These are phyloP conservation scores for Lumnitzera racemosa DNA, from an alignment of 345 rosid species.

Conservation along the genomic window DNA sequence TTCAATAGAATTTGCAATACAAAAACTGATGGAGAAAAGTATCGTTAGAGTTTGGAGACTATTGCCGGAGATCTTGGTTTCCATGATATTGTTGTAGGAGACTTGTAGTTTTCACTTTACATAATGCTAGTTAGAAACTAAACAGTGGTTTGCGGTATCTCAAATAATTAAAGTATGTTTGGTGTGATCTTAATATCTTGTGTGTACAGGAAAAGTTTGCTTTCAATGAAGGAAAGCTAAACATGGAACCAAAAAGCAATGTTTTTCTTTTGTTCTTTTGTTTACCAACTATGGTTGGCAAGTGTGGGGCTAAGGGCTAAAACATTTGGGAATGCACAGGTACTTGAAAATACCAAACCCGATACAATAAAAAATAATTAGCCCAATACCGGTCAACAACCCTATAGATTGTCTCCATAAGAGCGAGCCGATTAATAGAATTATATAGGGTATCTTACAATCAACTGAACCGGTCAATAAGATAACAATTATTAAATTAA, in stretches of 20 bases:
- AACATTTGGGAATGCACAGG: too few relatives aligned
- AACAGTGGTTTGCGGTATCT: slow-evolving; percentile 4
- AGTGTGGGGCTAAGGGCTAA: too few relatives aligned
- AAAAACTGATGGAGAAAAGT: slow-evolving; percentile 23
- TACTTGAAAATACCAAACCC: too few relatives aligned
- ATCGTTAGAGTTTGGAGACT: slow-evolving; percentile 20
- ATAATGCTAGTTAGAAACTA: slow-evolving; percentile 18
- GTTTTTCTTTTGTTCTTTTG: background rate
- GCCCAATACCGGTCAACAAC: too few relatives aligned
- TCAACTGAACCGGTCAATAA: too few relatives aligned
- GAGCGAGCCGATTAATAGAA: too few relatives aligned
- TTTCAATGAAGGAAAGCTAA: slow-evolving; percentile 5
- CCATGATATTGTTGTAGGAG: slow-evolving; percentile 23
- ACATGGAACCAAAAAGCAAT: slow-evolving; percentile 5
- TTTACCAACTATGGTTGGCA: too few relatives aligned
- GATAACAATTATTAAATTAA: too few relatives aligned
- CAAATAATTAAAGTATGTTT: background rate
- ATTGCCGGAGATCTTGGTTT: slow-evolving; percentile 11
- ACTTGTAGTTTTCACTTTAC: slow-evolving; percentile 13
- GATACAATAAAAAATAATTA: too few relatives aligned
- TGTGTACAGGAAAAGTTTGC: slow-evolving; percentile 6
- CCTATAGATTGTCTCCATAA: too few relatives aligned
- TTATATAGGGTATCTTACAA: too few relatives aligned
- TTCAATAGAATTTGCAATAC: slow-evolving; percentile 28
- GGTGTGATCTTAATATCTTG: background rate